Conservation (phyloP, 495 filamentous ascomycete species). For the Aspergillus bridgeri region DNA sequence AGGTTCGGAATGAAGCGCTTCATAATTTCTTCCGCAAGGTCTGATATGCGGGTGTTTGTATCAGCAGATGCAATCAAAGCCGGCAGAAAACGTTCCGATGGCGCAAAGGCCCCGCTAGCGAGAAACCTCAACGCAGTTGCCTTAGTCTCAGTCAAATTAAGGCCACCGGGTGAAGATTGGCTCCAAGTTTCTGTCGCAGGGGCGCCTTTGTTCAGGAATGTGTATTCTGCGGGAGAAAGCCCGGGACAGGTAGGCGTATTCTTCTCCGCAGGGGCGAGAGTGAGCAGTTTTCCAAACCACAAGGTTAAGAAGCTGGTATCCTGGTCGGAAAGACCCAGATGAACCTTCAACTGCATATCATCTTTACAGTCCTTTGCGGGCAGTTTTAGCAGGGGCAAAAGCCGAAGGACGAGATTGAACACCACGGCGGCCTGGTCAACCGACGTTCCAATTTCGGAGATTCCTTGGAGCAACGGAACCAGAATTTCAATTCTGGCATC, state of each 20-base stretch:
- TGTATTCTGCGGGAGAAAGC: slow-evolving; percentile 64
- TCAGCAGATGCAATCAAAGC: slow-evolving; percentile 79
- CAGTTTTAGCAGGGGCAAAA: slow-evolving; percentile 67
- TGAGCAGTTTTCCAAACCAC: slow-evolving; percentile 77
- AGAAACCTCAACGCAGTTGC: slow-evolving; percentile 66
- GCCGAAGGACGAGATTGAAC: slow-evolving; percentile 79
- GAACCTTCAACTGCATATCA: slow-evolving; percentile 62
- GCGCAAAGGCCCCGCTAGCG: slow-evolving; percentile 76
- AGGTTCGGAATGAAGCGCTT: slow-evolving; percentile 67
- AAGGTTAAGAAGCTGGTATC: slow-evolving; percentile 72
- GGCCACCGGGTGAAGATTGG: slow-evolving; percentile 52
- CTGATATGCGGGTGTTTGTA: slow-evolving; percentile 73
- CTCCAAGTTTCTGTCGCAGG: slow-evolving; percentile 67
- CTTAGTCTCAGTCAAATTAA: slow-evolving; percentile 66
- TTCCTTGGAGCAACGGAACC: slow-evolving; percentile 66
- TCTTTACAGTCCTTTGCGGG: slow-evolving; percentile 75
- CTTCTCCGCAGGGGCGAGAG: slow-evolving; percentile 53
- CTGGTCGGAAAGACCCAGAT: slow-evolving; percentile 60
- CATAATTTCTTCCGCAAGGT: slow-evolving; percentile 76
- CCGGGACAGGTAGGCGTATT: slow-evolving; percentile 58
- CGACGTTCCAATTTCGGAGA: slow-evolving; percentile 62
- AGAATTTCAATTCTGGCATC: slow-evolving; percentile 65
- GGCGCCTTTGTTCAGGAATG: slow-evolving; percentile 60
- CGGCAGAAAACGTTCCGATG: slow-evolving; percentile 76
- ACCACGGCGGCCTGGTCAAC: slow-evolving; percentile 63